Base-by-base conservation (phyloP, 2,329 filamentous ascomycete genomes). In the Trichoderma hamatum region DNA sequence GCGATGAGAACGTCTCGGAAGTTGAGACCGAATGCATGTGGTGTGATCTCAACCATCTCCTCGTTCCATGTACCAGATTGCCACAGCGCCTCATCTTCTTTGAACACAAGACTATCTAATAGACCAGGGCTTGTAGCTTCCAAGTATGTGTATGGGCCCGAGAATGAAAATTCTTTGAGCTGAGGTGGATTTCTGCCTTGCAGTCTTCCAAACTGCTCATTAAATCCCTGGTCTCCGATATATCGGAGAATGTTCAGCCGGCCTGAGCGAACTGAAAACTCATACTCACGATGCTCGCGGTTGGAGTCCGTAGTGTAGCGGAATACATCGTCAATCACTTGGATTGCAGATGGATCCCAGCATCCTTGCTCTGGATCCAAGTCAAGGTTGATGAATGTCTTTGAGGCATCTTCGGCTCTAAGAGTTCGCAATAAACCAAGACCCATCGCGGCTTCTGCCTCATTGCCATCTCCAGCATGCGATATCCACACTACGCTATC, bases 31-130 rank as follows among this genome's bases (percentile, higher is more conserved):
- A 49, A 49, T 49, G 46, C 46, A 49, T 49, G 46, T 3, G 46
- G 46, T 21, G 69, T 67, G 49, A 74, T 67, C 51, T 74, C 68
- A 56, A 78, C 71, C 58, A 62, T 58, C 26, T 62, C 32, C 28
- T 65, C 62, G 34, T 16, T 49, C 36, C 26, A 21, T 26, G 24
- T 24, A 13, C 43, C 24, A 24, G 60, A 43, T 39, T 63, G 16
- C 21, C 46, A n/a, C 19, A 49, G 46, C 10, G 46, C 13, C 9
- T 46, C 36, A 6, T 63, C 60, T 30, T 46, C 43, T 11, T 49
- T 43, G 24, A 46, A 63, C 2, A 26, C 21, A 26, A 63, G 60
- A 30, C n/a, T 63, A 9, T 56, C 52, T 10, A 28, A 32, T n/a
- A 56, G 26, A 32, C 46, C 46, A 49, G 46, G 46, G n/a, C 46